These are phyloP conservation scores for Begonia fuchsioides DNA, from an alignment of 306 rosid species.

Conservation along the genomic window DNA sequence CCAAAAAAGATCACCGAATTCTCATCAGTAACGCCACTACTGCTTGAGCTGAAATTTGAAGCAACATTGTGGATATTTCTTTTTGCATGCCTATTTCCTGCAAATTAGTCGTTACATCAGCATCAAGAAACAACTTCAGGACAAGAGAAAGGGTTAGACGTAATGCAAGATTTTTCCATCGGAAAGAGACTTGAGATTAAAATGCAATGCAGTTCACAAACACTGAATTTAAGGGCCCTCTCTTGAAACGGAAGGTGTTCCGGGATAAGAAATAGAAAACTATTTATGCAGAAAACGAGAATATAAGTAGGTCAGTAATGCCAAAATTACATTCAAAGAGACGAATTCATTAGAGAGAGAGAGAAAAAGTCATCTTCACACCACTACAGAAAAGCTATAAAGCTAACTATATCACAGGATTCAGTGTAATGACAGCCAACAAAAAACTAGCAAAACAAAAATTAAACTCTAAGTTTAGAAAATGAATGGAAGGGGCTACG, in stretches of 20 bases:
- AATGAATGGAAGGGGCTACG: too few relatives aligned
- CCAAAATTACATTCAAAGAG: too few relatives aligned
- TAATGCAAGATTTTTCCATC: not conserved
- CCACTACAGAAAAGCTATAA: too few relatives aligned
- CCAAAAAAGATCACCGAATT: constrained; percentile 36
- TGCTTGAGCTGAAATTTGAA: constrained; percentile 38
- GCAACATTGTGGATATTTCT: constrained; percentile 20
- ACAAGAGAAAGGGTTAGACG: not conserved
- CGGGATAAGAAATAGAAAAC: constrained; percentile 16
- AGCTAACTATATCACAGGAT: too few relatives aligned
- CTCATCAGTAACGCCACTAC: constrained; percentile 31
- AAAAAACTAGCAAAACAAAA: too few relatives aligned
- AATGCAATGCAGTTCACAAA: not conserved
- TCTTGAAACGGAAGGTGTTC: constrained; percentile 20
- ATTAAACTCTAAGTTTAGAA: too few relatives aligned
- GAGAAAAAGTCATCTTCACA: too few relatives aligned
- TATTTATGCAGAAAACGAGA: constrained; percentile 7
- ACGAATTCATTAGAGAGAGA: too few relatives aligned
- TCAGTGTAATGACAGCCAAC: too few relatives aligned
- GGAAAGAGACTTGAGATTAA: not conserved
- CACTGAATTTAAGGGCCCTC: not conserved
- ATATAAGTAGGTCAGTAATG: not conserved
- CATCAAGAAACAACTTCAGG: constrained; percentile 15
- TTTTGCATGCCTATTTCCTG: constrained; percentile 42
- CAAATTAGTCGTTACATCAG: constrained; percentile 10